These are phyloP conservation scores for Vickermania ingenoplastis DNA, from an alignment of 208 protist genomes.

Conservation along the genomic window DNA sequence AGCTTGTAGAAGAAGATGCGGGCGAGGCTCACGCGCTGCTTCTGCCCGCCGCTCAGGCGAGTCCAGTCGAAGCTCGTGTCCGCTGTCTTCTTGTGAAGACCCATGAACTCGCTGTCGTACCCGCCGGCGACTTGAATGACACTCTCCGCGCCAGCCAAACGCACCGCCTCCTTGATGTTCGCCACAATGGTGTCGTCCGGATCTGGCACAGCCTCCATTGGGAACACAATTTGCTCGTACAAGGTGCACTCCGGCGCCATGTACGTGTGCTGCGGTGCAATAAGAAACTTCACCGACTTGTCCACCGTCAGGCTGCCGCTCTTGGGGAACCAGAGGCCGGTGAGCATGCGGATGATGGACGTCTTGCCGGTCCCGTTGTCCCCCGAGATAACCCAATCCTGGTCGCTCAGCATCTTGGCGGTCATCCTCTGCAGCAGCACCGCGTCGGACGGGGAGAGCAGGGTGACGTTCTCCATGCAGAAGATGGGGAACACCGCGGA, in stretches of 20 bases:
- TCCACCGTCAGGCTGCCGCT: constrained; percentile 36
- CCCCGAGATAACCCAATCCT: constrained; percentile 79
- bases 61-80: constrained; percentile 71
- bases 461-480: constrained; percentile 36
- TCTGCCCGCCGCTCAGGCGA: constrained; percentile 83
- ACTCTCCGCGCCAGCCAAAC: constrained; percentile 57
- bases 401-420: constrained; percentile 36
- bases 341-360: constrained; percentile 75
- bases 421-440: constrained; percentile 52
- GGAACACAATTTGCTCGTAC: constrained; percentile 78
- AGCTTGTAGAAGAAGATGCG: constrained; percentile 80
- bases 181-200: constrained; percentile 18
- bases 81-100: constrained; percentile 24
- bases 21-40: constrained; percentile 80
- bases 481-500: constrained; percentile 26
- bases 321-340: constrained; percentile 61
- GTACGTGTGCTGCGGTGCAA: constrained; percentile 76
- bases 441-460: constrained; percentile 48
- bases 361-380: constrained; percentile 85
- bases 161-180: constrained; percentile 40
- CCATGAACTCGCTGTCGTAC: constrained; percentile 55
- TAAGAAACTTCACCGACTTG: constrained; percentile 33
- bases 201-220: constrained; percentile 12
- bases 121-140: constrained; percentile 66
- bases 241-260: constrained; percentile 76